These are phyloP conservation scores for Flaveria ramosissima DNA, from an alignment of 129 eudicot species.

Conservation along the genomic window DNA sequence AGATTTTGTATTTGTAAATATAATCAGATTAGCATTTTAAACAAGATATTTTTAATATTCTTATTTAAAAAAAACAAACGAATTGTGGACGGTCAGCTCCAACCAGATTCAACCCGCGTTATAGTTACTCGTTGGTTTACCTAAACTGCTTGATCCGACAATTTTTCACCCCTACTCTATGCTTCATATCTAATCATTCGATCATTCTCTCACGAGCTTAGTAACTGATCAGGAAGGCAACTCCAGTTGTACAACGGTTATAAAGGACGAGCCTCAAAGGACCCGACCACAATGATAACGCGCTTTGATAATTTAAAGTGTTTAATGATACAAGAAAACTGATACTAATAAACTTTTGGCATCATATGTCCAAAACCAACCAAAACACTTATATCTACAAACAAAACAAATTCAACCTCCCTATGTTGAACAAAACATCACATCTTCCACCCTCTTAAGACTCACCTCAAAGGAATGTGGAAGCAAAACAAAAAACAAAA, in stretches of 20 bases:
- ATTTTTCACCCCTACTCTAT: too few species aligned
- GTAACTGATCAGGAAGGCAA: not conserved
- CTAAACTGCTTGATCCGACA: too few species aligned
- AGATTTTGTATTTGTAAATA: too few species aligned
- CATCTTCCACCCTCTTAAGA: constrained; percentile 43
- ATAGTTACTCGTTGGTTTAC: too few species aligned
- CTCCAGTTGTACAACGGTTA: constrained; percentile 26
- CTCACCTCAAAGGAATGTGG: constrained; percentile 26
- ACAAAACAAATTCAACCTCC: constrained; percentile 27
- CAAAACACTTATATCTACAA: constrained; percentile 48
- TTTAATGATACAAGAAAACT: constrained; percentile 23
- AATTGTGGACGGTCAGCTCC: too few species aligned
- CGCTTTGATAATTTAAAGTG: not conserved
- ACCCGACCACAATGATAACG: constrained; percentile 38
- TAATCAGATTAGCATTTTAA: too few species aligned
- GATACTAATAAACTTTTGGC: constrained; percentile 29
- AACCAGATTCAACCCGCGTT: too few species aligned
- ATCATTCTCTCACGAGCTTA: too few species aligned
- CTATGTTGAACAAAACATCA: constrained; percentile 29
- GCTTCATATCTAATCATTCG: too few species aligned
- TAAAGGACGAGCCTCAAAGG: constrained; percentile 39
- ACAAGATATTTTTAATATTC: too few species aligned
- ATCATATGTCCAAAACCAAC: constrained; percentile 42
- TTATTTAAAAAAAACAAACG: too few species aligned
- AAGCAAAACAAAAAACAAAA: not conserved